Percentiles rank a stretch among this genome's conserved stretches.
These are phyloP conservation scores for Trametes cingulata DNA, from an alignment of 768 basidiomycete genomes.

Conservation along the genomic window DNA sequence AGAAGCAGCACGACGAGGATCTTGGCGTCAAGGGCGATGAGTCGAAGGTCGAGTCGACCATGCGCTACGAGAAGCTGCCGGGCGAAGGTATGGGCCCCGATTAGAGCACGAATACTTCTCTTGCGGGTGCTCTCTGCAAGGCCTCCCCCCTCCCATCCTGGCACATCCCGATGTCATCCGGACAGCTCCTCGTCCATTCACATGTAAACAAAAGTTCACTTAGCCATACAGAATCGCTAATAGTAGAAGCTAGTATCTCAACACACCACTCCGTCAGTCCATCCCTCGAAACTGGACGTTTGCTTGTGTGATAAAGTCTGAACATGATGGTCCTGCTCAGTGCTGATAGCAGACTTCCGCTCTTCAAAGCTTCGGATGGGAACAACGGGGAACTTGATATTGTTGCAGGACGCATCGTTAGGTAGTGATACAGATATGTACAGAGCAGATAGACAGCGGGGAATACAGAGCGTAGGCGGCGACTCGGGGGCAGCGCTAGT, in stretches of 20 bases:
- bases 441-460: constrained; percentile 23
- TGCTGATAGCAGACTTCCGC: background rate
- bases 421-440: constrained; percentile 20
- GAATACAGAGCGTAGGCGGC: constrained; percentile 18
- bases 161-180: background rate
- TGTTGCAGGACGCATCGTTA: constrained; percentile 1
- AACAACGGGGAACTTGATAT: constrained; percentile 13
- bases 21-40: constrained; percentile 48
- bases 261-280: background rate
- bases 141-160: background rate
- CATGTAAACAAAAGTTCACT: constrained; percentile 17
- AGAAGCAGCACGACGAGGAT: constrained; percentile 23
- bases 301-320: background rate
- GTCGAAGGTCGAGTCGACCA: constrained; percentile 46
- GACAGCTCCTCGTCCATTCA: background rate
- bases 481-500: background rate
- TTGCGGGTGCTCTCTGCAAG: too few relatives aligned
- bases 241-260: background rate
- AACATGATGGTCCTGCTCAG: too few relatives aligned
- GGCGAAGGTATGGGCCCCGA: constrained; percentile 18
- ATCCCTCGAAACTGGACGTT: background rate
- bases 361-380: background rate
- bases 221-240: background rate
- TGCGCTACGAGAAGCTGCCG: constrained; percentile 26
- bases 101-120: background rate